Evolutionary conservation across 257 asterid genomes (phyloP), one percentile per base, ranked within the genome.

Genomic region (Buddleja alternifolia): DNA sequence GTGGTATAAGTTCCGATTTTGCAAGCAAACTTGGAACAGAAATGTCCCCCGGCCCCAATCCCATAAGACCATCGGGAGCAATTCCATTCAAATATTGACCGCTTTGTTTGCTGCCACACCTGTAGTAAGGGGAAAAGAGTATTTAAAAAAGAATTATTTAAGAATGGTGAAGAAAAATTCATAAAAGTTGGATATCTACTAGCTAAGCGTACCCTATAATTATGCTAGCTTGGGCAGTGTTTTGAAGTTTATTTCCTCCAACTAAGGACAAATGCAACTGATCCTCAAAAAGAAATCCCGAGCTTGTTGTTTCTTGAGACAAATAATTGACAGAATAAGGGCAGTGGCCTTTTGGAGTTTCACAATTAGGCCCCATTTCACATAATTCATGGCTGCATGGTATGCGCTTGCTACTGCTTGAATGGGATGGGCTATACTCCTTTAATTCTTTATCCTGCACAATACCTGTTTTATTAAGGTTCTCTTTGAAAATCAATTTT

Each of bases 21-120:
- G 92, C 85, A 71, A 90, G 96, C 78, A 80, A 68, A 78, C 97
- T 88, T 63, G 88, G 88, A 55, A 90, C 78, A n/a, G 97, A 86
- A 69, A 88, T 74, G 25, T 81, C 82, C 23, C 96, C 95, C 0
- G 92, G 96, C 24, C 97, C 97, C 66, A 90, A 70, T 55, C 95
- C 97, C 87, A 90, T 60, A 59, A 90, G 74, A 60, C 97, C 97
- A 59, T 88, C 95, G 10, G 97, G 97, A 62, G 96, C 96, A 74
- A 83, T 64, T 74, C 95, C 97, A 24, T 79, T 76, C 82, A 90
- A 71, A 79, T 90, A 90, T 14, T 11, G 41, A 42, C 97, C 97
- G 50, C 83, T 88, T 77, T 90, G 97, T 78, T 77, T 83, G 83
- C 88, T 84, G 55, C 97, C 97, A 74, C 97, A 90, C 48, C 97